Evolutionary conservation across 1,284 basidiomycete species (phyloP).

Genomic region (Rhodotorula sp.): DNA sequence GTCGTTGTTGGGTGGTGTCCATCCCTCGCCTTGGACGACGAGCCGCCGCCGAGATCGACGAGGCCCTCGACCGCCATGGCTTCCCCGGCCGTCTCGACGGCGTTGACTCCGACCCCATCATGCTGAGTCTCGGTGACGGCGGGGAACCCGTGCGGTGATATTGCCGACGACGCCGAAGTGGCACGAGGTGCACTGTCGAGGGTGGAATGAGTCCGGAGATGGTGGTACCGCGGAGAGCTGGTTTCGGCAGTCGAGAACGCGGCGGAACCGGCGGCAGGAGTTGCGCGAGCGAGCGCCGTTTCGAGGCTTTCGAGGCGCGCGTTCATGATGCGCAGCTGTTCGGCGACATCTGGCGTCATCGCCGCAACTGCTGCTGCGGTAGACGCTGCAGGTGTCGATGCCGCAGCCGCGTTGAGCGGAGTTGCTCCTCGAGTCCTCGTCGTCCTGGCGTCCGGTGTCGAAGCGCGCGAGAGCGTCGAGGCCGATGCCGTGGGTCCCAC

Average conservation of each 20-base stretch:
- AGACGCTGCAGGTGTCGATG: not conserved
- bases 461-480: not conserved
- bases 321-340: slow-evolving; percentile 33
- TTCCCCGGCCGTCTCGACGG: slow-evolving; percentile 38
- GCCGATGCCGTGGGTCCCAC: slow-evolving; percentile 2
- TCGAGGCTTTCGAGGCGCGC: slow-evolving; percentile 37
- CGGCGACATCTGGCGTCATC: slow-evolving; percentile 2
- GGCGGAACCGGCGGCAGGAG: slow-evolving; percentile 4
- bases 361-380: not conserved
- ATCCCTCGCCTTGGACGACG: not conserved
- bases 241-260: not conserved
- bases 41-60: slow-evolving; percentile 19
- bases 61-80: slow-evolving; percentile 40
- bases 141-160: slow-evolving; percentile 5
- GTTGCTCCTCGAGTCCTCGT: not conserved
- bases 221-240: not conserved
- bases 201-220: not conserved
- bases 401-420: not conserved
- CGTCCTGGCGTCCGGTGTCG: not conserved
- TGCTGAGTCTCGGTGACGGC: slow-evolving; percentile 3
- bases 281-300: slow-evolving; percentile 27
- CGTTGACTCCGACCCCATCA: slow-evolving; percentile 25
- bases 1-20: not conserved
- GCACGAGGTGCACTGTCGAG: not conserved
- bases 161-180: not conserved